Base-by-base conservation (phyloP, 2,329 filamentous ascomycete species). In the Colletotrichum agaves region DNA sequence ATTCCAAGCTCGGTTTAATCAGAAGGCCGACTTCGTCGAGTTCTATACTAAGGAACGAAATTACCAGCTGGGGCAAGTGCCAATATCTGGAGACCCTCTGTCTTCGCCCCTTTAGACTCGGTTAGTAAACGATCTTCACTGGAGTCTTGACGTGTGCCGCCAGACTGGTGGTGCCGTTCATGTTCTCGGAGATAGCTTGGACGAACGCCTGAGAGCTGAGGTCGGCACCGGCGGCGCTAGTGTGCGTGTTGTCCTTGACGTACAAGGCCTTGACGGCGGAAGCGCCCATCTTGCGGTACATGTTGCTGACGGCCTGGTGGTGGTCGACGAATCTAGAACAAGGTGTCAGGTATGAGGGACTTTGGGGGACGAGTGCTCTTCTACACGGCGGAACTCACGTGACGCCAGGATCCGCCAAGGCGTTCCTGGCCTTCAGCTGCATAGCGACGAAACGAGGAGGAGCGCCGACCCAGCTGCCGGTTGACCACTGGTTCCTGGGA, bases 191-290 rank as follows among this genome's bases (percentile, higher is more conserved):
- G 27, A 77, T 71, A 13, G 75, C 75, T 58, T 77, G 75, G 17
- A 67, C 63, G 17, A 90, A 91, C 3, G 85, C 83, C 71, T 85
- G 80, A 0, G 87, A 82, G 63, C 87, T 84, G 4, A 84, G 77
- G 69, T 86, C 79, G 1, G 89, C 88, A 17, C 87, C 85, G 17
- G 77, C 78, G 0, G 85, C 78, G 63, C 82, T 85, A 2, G 88
- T 90, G 74, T 90, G 89, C 0, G 88, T 91, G 75, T 91, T 88
- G 71, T 90, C 88, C 23, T 81, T 81, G 0, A 88, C 85, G 69
- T 84, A 91, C 66, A 84, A 80, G 0, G 79, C 78, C 73, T 88
- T 83, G 19, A 88, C 86, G 3, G 78, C 80, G 0, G 78, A 69
- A 43, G 77, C 78, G 0, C 88, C 87, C 41, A 88, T 72, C n/a